Percentiles rank a stretch among this genome's conserved stretches.
Conservation (phyloP, 768 basidiomycete genomes). For the Leccinum aurantiacum region DNA sequence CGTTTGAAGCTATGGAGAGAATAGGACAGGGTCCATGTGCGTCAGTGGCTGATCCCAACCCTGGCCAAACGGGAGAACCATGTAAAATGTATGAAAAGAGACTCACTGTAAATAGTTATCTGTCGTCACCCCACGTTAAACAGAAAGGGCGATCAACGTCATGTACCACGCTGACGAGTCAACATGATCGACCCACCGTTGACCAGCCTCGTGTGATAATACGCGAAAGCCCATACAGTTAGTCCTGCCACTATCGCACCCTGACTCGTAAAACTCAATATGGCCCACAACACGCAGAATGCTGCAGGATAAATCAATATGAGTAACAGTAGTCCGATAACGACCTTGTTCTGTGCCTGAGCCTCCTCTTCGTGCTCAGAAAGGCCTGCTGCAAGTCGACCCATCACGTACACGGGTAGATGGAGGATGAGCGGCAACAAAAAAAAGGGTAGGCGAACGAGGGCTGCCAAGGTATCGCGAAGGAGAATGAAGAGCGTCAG, state of each 20-base stretch:
- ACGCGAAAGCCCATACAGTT: constrained; percentile 73
- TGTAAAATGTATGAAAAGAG: constrained; percentile 5
- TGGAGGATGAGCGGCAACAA: constrained; percentile 82
- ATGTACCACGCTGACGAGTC: constrained; percentile 21
- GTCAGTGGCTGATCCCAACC: constrained; percentile 21
- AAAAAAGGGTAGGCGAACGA: constrained; percentile 86
- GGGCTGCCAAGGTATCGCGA: constrained; percentile 68
- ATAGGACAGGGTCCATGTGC: constrained; percentile 15
- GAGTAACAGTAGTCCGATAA: constrained; percentile 77
- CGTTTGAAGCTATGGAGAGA: constrained; percentile 67
- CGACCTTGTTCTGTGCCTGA: constrained; percentile 95
- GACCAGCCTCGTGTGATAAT: constrained; percentile 84
- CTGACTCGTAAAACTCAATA: constrained; percentile 70
- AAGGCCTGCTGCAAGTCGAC: constrained; percentile 68
- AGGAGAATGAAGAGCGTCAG: constrained; percentile 76
- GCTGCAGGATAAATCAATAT: constrained; percentile 76
- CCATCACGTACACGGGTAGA: constrained; percentile 82
- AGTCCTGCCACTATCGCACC: constrained; percentile 72
- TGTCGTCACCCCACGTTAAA: constrained; percentile 25
- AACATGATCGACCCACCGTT: constrained; percentile 58
- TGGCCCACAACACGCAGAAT: constrained; percentile 84
- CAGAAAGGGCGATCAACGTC: constrained; percentile 18
- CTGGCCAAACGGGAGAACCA: constrained; percentile 5
- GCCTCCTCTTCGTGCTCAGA: constrained; percentile 89
- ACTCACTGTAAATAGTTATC: constrained; percentile 79